phyloP scores from a whole-genome alignment of 441 rosid species.

The Sinapis alba region DNA sequence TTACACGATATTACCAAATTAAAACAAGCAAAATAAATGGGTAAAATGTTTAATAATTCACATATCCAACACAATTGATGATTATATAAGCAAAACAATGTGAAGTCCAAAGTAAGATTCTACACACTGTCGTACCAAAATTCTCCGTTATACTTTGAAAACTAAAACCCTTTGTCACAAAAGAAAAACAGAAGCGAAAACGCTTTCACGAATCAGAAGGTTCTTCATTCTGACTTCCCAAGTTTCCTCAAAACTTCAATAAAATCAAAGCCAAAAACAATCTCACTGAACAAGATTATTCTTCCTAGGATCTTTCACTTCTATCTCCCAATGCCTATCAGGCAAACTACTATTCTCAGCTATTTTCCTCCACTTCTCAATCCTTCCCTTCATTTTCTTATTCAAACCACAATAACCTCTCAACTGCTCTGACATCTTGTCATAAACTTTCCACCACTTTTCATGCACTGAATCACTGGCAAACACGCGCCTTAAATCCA shows the following conservation, averaged over 20 bases:
- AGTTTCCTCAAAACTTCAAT: neutral
- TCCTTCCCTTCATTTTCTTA: constrained; percentile 40
- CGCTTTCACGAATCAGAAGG: neutral
- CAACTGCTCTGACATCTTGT: constrained; percentile 53
- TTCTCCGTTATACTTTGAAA: neutral
- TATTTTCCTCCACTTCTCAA: constrained; percentile 54
- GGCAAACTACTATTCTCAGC: constrained; percentile 46
- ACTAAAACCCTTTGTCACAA: neutral
- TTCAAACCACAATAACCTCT: constrained; percentile 55
- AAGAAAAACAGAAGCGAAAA: neutral
- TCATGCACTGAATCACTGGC: constrained; percentile 61
- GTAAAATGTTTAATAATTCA: no score
- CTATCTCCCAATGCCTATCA: constrained; percentile 66
- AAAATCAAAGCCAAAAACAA: neutral
- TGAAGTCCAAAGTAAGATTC: neutral
- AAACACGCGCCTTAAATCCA: constrained; percentile 34
- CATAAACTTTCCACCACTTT: constrained; percentile 72
- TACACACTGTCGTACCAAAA: neutral
- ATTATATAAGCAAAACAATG: neutral
- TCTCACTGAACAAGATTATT: constrained; percentile 31
- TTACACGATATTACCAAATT: no score
- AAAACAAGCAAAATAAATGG: no score
- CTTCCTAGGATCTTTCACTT: constrained; percentile 54
- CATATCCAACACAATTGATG: neutral
- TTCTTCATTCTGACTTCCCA: neutral